These are phyloP conservation scores for Gaertneriomyces sp. DNA, from an alignment of 192 early-diverging fungal genomes.

Conservation along the genomic window DNA sequence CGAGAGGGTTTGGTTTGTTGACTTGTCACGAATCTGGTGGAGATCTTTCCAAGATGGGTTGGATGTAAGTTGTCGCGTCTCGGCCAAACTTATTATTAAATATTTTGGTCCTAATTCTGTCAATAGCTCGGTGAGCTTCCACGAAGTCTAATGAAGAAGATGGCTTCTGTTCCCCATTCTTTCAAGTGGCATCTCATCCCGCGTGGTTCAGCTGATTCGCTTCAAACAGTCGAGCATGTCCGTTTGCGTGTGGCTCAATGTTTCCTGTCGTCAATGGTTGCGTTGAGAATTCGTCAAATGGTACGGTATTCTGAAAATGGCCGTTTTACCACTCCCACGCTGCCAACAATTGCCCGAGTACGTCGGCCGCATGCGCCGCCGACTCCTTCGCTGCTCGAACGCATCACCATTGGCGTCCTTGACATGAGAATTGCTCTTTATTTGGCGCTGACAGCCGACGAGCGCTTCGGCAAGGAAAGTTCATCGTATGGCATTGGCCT, in stretches of 20 bases:
- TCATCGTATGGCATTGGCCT: slow-evolving; percentile 13
- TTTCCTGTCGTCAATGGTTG: background rate
- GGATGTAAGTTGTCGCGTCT: slow-evolving; percentile 11
- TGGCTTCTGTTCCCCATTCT: slow-evolving; percentile 5
- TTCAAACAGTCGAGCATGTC: background rate
- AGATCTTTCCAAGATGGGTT: slow-evolving; percentile 1
- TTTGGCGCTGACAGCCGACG: slow-evolving; percentile 37
- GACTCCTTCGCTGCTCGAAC: background rate
- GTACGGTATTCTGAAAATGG: background rate
- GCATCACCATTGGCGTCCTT: background rate
- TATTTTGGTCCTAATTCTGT: background rate
- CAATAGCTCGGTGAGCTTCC: slow-evolving; percentile 9
- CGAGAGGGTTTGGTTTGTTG: slow-evolving; percentile 18
- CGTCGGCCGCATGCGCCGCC: background rate
- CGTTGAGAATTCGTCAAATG: slow-evolving; percentile 5
- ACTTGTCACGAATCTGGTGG: slow-evolving; percentile 22
- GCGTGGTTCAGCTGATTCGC: background rate
- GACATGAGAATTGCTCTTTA: slow-evolving; percentile 27
- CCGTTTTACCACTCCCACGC: background rate
- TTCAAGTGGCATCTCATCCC: background rate
- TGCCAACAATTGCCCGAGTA: background rate
- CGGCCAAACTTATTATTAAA: background rate
- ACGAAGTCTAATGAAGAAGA: background rate
- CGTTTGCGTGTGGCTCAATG: slow-evolving; percentile 5
- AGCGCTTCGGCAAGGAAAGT: slow-evolving; percentile 39